phyloP scores from a whole-genome alignment of 1,284 basidiomycete species.

The Apiotrichum gracile region DNA sequence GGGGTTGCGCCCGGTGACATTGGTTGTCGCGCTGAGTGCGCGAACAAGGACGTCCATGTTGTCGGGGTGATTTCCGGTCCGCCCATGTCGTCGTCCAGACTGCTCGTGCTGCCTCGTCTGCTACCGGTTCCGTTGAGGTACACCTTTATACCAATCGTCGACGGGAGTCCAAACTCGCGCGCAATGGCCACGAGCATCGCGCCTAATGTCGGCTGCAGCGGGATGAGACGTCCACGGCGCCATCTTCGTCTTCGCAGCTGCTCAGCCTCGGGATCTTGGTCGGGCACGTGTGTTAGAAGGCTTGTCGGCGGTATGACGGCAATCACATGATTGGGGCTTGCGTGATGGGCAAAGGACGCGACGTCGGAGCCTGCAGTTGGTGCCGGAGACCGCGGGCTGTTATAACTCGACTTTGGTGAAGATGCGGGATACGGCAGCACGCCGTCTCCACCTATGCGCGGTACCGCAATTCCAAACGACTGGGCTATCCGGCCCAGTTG shows the following conservation, averaged over 20 bases:
- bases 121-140: conserved; percentile 26
- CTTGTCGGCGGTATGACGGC: conserved; percentile 38
- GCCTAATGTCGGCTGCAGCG: conserved; percentile 39
- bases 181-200: conserved; percentile 43
- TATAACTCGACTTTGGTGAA: not conserved
- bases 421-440: conserved; percentile 8
- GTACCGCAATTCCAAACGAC: conserved; percentile 42
- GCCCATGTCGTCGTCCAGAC: conserved; percentile 16
- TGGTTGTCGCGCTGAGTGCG: conserved; percentile 1
- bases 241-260: conserved; percentile 26
- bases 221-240: conserved; percentile 38
- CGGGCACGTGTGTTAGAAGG: conserved; percentile 19
- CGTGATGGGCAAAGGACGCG: no score
- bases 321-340: conserved; percentile 25
- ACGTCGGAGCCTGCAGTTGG: conserved; percentile 5
- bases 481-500: conserved; percentile 42
- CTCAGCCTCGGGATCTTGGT: conserved; percentile 5
- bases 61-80: conserved; percentile 33
- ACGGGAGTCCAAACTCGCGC: conserved; percentile 43
- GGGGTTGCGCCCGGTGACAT: conserved; percentile 2
- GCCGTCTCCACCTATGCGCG: conserved; percentile 1
- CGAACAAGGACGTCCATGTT: conserved; percentile 38
- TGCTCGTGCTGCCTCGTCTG: conserved; percentile 1
- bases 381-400: not conserved
- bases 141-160: conserved; percentile 34